Base-by-base conservation (phyloP, 1,139 yeast genomes). In the Scheffersomyces cryptocercus region DNA sequence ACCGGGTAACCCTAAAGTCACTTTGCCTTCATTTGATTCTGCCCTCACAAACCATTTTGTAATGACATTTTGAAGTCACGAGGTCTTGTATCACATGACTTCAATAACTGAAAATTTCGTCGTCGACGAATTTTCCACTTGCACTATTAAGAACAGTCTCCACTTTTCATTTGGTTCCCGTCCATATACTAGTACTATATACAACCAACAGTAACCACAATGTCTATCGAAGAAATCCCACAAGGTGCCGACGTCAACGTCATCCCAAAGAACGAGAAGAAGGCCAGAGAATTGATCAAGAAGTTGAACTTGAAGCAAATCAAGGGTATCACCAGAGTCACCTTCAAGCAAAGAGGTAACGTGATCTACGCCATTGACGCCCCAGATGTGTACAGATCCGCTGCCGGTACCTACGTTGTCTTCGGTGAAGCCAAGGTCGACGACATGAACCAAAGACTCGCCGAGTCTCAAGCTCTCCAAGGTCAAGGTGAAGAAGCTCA, bases 341-440 rank as follows among this genome's bases (percentile, higher is more conserved):
- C 97, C 58, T 86, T 93, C 82, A 89, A 88, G 77, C 93, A 88
- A 79, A 84, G 89, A 75, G 91, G 95, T 72, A 89, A 89, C 83
- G 81, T 85, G 67, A 87, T 90, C 68, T 84, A 87, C 70, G 96
- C 96, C 67, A 88, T 93, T 75, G 95, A 88, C 71, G 71, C 75
- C 57, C 99, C 99, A 69, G 98, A 91, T 60, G 99, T 93, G 50
- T 93, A 79, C 95, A 88, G 81, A 75, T 85, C 96, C 54, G 80
- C 86, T 59, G 95, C 96, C 64, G 97, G 97, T 68, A 85, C 96
- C 61, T 93, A 87, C 78, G 85, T 93, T 61, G 97, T 93, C 55
- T 91, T 93, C 62, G 99, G 99, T 74, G 98, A 91, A 76, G 96
- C 97, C 68, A 88, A 89, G 82, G 88, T 88, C 58, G 97, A 90